Conservation (phyloP, 257 asterid genomes). For the Lycium ferocissimum region DNA sequence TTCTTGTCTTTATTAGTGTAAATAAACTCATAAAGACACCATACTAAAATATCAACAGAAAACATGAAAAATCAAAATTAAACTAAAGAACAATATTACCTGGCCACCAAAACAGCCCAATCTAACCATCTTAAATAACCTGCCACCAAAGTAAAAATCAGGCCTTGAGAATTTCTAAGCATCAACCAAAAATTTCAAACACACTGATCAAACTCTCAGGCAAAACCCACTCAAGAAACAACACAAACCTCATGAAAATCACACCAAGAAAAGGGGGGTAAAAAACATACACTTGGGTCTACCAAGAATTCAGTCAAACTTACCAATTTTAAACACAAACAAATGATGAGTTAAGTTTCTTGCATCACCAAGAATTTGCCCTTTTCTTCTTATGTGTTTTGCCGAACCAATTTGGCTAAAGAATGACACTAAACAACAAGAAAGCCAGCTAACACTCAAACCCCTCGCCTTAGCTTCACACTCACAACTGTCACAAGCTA, state of each 20-base stretch:
- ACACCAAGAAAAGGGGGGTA: constrained; percentile 21
- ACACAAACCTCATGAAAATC: constrained; percentile 20
- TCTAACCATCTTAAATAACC: constrained; percentile 42
- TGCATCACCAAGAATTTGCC: constrained; percentile 1
- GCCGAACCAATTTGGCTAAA: background rate
- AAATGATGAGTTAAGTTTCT: background rate
- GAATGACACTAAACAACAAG: constrained; percentile 21
- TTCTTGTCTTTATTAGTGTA: background rate
- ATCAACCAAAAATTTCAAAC: constrained; percentile 30
- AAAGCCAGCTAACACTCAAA: background rate
- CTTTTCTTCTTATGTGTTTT: constrained; percentile 30
- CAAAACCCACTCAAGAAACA: constrained; percentile 14
- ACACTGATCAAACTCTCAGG: constrained; percentile 35
- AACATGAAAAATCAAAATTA: background rate
- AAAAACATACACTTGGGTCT: constrained; percentile 19
- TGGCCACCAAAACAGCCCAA: constrained; percentile 41
- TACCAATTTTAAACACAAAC: constrained; percentile 26
- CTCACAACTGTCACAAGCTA: background rate
- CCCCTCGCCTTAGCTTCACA: background rate
- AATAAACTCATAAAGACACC: constrained; percentile 4
- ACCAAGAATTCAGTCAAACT: constrained; percentile 33
- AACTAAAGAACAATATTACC: constrained; percentile 38
- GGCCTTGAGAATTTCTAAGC: constrained; percentile 27
- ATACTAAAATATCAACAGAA: background rate
- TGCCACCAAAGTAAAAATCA: constrained; percentile 24